A percentile compares a stretch with the other conserved stretches of the same genome.
Evolutionary conservation across 345 rosid species (phyloP).

Genomic region (Adansonia digitata): DNA sequence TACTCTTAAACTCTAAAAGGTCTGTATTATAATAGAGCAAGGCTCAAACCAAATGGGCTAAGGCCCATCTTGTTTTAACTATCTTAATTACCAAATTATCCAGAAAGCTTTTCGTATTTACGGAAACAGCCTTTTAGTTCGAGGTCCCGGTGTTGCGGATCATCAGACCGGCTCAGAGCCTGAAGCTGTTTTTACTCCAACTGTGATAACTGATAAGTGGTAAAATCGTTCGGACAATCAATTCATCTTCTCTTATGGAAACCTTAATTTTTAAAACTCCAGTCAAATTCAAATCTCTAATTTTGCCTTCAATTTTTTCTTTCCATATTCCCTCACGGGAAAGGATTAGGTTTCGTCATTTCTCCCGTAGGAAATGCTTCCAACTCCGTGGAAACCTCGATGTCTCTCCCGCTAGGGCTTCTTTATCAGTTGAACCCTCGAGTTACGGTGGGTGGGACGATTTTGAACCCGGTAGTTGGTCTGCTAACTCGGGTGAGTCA

Average conservation of each 20-base stretch:
- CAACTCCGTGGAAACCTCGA: background rate
- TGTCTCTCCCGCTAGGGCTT: constrained; percentile 17
- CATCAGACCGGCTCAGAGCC: background rate
- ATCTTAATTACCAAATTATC: background rate
- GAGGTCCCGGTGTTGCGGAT: background rate
- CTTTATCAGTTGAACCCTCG: constrained; percentile 5
- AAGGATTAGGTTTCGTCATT: constrained; percentile 6
- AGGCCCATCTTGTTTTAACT: background rate
- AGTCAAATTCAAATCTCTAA: constrained; percentile 12
- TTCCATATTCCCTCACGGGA: constrained; percentile 27
- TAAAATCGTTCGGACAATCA: background rate
- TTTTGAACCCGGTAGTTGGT: constrained; percentile 23
- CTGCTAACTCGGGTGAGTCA: constrained; percentile 35
- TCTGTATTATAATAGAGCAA: background rate
- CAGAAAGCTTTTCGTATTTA: background rate
- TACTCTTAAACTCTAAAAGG: background rate
- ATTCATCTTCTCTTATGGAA: constrained; percentile 18
- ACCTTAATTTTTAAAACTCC: constrained; percentile 19
- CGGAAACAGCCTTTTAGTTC: background rate
- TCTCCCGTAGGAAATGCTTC: constrained; percentile 15
- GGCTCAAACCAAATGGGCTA: background rate
- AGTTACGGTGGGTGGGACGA: constrained; percentile 63
- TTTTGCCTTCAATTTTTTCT: constrained; percentile 20
- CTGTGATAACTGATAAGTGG: background rate
- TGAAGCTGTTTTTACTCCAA: background rate